Conservation (phyloP, 768 basidiomycete genomes). For the Tylopilus plumbeoviolaceoides region DNA sequence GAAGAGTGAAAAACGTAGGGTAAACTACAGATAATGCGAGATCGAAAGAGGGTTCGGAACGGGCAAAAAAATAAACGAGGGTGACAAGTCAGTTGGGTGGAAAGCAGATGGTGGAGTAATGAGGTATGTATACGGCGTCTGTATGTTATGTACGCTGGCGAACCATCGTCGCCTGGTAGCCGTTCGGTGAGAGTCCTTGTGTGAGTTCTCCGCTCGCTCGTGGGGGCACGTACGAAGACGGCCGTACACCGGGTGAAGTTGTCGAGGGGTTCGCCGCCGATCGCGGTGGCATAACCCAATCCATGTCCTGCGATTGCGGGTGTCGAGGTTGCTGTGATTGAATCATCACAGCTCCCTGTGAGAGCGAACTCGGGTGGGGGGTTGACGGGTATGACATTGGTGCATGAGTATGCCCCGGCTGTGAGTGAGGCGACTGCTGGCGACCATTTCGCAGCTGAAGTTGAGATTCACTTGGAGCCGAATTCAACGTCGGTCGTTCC, state of each 20-base stretch:
- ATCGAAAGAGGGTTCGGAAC: constrained; percentile 30
- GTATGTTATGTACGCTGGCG: constrained; percentile 49
- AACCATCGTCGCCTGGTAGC: constrained; percentile 43
- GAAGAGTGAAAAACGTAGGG: constrained; percentile 41
- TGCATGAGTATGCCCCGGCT: constrained; percentile 37
- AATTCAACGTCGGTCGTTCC: constrained; percentile 45
- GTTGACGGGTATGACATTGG: constrained; percentile 44
- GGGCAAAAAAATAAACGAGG: constrained; percentile 20
- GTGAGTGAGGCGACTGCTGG: constrained; percentile 38
- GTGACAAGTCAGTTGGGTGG: constrained; percentile 25
- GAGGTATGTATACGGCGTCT: background rate
- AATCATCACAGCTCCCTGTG: constrained; percentile 42
- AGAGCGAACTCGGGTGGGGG: constrained; percentile 41
- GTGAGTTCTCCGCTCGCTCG: constrained; percentile 43
- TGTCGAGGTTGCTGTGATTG: constrained; percentile 40
- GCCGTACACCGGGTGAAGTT: constrained; percentile 40
- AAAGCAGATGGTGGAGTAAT: constrained; percentile 21
- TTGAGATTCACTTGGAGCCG: constrained; percentile 36
- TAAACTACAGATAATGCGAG: constrained; percentile 63
- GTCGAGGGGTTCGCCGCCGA: constrained; percentile 33
- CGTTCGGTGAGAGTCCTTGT: constrained; percentile 38
- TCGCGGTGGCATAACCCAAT: constrained; percentile 36
- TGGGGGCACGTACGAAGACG: constrained; percentile 47
- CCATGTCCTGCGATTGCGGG: constrained; percentile 44
- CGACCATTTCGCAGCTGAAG: constrained; percentile 37